phyloP scores from a whole-genome alignment of 768 basidiomycete genomes.

The Tulasnella sp. region DNA sequence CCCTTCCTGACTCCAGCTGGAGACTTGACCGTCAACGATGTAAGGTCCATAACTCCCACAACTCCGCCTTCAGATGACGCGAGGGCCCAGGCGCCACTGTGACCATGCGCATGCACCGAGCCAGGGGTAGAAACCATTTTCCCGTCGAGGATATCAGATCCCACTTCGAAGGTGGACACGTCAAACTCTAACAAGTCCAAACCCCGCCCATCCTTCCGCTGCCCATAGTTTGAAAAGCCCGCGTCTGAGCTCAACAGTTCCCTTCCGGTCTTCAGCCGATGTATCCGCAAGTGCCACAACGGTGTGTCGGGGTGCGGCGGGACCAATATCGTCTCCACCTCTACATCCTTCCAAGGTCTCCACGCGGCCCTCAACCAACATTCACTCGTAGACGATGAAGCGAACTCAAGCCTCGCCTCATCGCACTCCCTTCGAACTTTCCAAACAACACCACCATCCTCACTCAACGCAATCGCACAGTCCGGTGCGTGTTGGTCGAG shows the following conservation, averaged over 20 bases:
- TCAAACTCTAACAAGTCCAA: slow-evolving; percentile 35
- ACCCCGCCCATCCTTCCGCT: slow-evolving; percentile 48
- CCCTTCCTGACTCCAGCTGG: slow-evolving; percentile 25
- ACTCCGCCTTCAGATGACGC: slow-evolving; percentile 52
- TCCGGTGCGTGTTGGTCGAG: slow-evolving; percentile 66
- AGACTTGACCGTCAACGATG: slow-evolving; percentile 14
- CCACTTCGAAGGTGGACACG: slow-evolving; percentile 22
- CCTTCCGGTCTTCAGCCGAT: slow-evolving; percentile 47
- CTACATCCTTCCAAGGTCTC: slow-evolving; percentile 63
- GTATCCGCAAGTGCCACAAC: slow-evolving; percentile 60
- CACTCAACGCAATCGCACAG: slow-evolving; percentile 57
- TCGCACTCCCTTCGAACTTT: slow-evolving; percentile 52
- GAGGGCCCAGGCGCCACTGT: slow-evolving; percentile 28
- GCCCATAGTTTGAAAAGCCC: slow-evolving; percentile 61
- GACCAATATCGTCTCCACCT: slow-evolving; percentile 65
- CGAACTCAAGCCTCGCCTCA: slow-evolving; percentile 35
- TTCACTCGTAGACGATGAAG: slow-evolving; percentile 25
- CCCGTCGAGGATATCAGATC: slow-evolving; percentile 28
- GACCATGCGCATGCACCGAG: too few relatives aligned
- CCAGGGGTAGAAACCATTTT: slow-evolving; percentile 38
- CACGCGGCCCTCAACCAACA: slow-evolving; percentile 57
- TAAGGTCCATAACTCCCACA: slow-evolving; percentile 48
- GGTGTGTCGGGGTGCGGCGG: slow-evolving; percentile 49
- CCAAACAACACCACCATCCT: slow-evolving; percentile 64
- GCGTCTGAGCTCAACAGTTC: slow-evolving; percentile 52